Base-by-base conservation (phyloP, 108 stramenopile genomes). In the Cyclotella atomus region DNA sequence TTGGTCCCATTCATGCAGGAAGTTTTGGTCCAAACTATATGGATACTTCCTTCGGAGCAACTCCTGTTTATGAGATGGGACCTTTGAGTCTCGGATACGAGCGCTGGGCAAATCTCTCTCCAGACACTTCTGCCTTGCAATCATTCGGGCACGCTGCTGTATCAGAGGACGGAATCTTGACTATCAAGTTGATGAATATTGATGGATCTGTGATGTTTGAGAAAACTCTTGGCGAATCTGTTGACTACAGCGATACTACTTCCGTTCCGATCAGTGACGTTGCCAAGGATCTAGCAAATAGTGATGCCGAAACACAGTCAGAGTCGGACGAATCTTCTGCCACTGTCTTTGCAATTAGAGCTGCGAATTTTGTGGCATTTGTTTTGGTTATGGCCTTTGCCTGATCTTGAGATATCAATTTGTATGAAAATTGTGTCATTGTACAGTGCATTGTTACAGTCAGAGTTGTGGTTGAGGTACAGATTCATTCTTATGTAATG, bases 141-240 rank as follows among this genome's bases (percentile, higher is more conserved):
- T 77, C 82, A 0, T 83, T 83, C 46, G 82, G 82, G 10, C 66
- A 83, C 73, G 82, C 76, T 8, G 70, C 76, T 15, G 76, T 83
- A 12, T 71, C 70, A 32, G 76, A 73, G 33, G 60, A 45, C 38
- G 76, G 82, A 12, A 50, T 36, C 46, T 63, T 83, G 5, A 24
- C 24, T 16, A 77, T 83, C 66, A 77, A 83, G 60, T 66, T 83
- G 64, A 77, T 83, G 8, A 59, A 41, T 46, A 83, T 83, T 59
- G 66, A 77, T 63, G 82, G 76, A 12, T 52, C 47, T 27, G 41
- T 77, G 16, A 52, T 63, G 76, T 69, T 64, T 38, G 70, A 82
- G 21, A 71, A 67, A 38, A 57, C 60, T 10, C 10, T 81, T 41
- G 38, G 38, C 38, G 38, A 41, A 41, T 7, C 38, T 9, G 38